A percentile compares a stretch with the other conserved stretches of the same genome.
Evolutionary conservation across 192 early-diverging fungal species (phyloP).

Genomic region (Irineochytrium annulatum): DNA sequence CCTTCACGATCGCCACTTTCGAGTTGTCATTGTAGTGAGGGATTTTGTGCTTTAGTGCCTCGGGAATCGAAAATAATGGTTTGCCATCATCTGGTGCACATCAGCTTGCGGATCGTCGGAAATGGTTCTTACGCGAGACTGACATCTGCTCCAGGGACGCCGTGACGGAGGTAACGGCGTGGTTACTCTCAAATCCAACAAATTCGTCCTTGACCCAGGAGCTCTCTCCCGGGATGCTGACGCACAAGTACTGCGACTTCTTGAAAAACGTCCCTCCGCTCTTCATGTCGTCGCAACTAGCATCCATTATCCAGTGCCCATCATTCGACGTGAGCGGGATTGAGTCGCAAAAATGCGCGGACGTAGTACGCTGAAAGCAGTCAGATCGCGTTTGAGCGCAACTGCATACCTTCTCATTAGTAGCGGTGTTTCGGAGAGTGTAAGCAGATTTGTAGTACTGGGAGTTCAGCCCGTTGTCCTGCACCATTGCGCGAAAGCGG

Average conservation of each 20-base stretch:
- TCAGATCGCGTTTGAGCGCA: background rate
- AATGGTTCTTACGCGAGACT: too few relatives aligned
- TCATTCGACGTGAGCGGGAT: background rate
- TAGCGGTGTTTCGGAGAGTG: constrained; percentile 10
- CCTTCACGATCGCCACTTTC: too few relatives aligned
- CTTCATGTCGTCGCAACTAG: constrained; percentile 6
- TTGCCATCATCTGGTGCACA: too few relatives aligned
- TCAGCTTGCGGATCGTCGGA: too few relatives aligned
- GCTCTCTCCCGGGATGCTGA: constrained; percentile 8
- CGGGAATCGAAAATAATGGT: too few relatives aligned
- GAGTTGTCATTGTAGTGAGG: too few relatives aligned
- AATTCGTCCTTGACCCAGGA: background rate
- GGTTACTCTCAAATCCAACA: too few relatives aligned
- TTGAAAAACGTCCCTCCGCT: constrained; percentile 12
- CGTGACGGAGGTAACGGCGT: too few relatives aligned
- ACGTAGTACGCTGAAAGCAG: background rate
- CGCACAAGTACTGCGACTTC: constrained; percentile 10
- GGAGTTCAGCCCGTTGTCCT: constrained; percentile 34
- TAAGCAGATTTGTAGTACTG: constrained; percentile 25
- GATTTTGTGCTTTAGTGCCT: too few relatives aligned
- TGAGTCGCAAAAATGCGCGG: constrained; percentile 5
- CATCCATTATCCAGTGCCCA: constrained; percentile 11
- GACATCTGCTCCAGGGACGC: too few relatives aligned
- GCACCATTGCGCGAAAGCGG: constrained; percentile 38
- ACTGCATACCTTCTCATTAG: constrained; percentile 14